These are phyloP conservation scores for Saccharomycopsis microspora DNA, from an alignment of 805 yeast genomes.

Conservation along the genomic window DNA sequence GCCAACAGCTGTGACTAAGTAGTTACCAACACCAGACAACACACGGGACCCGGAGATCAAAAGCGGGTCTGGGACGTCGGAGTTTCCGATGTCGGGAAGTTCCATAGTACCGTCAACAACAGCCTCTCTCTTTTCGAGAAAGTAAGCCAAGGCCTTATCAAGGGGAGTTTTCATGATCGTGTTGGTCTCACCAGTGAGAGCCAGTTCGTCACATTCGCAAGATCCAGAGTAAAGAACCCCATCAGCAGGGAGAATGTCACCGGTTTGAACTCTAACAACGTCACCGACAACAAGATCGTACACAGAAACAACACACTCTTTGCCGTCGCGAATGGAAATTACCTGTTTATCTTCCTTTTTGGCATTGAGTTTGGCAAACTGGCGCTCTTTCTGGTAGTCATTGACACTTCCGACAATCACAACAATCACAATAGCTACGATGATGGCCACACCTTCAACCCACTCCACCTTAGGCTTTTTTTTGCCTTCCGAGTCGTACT, in stretches of 20 bases:
- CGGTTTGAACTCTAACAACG: slow-evolving; percentile 71
- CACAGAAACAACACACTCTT: slow-evolving; percentile 56
- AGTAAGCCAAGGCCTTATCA: slow-evolving; percentile 14
- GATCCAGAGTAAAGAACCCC: slow-evolving; percentile 62
- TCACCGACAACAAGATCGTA: slow-evolving; percentile 83
- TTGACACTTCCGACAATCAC: slow-evolving; percentile 91
- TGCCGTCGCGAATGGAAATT: slow-evolving; percentile 61
- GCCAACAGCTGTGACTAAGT: slow-evolving; percentile 86
- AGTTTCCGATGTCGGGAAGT: slow-evolving; percentile 18
- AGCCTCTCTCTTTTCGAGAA: slow-evolving; percentile 19
- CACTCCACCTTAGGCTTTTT: slow-evolving; percentile 81
- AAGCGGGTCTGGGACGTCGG: slow-evolving; percentile 56
- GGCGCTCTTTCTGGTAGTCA: slow-evolving; percentile 93
- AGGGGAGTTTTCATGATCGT: slow-evolving; percentile 65
- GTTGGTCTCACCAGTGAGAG: slow-evolving; percentile 89
- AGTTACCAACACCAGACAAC: slow-evolving; percentile 76
- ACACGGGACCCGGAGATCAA: slow-evolving; percentile 87
- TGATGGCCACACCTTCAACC: slow-evolving; percentile 98
- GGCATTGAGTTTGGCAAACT: slow-evolving; percentile 77
- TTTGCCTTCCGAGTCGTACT: slow-evolving; percentile 68
- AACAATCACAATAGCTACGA: slow-evolving; percentile 83
- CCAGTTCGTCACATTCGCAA: slow-evolving; percentile 83
- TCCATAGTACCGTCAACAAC: slow-evolving; percentile 12
- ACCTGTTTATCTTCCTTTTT: slow-evolving; percentile 82
- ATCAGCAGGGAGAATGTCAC: slow-evolving; percentile 90